Conservation (phyloP, 352 stramenopile genomes). For the Phytophthora constricta region DNA sequence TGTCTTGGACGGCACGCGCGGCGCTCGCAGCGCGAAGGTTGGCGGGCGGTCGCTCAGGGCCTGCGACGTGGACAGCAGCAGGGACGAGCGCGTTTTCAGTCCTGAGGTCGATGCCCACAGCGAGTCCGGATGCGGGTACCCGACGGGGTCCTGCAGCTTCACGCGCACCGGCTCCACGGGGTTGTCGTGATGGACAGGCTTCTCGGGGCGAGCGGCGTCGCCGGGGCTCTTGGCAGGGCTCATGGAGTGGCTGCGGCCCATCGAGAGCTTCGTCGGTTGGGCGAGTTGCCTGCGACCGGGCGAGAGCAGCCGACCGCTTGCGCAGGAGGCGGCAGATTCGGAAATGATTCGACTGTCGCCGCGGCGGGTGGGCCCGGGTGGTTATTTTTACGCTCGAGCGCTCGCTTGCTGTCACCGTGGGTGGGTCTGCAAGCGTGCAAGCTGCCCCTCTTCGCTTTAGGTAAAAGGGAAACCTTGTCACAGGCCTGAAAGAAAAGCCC, state of each 20-base stretch:
- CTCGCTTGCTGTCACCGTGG: constrained; percentile 24
- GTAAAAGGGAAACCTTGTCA: constrained; percentile 29
- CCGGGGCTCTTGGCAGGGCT: constrained; percentile 42
- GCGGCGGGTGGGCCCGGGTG: constrained; percentile 19
- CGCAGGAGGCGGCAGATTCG: constrained; percentile 49
- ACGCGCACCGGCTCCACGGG: constrained; percentile 58
- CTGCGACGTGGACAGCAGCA: constrained; percentile 56
- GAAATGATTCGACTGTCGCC: constrained; percentile 46
- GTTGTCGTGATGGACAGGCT: constrained; percentile 49
- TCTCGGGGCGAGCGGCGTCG: constrained; percentile 31
- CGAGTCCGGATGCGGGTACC: constrained; percentile 42
- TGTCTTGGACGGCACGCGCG: constrained; percentile 25
- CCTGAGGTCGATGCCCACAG: constrained; percentile 76
- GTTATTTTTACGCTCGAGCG: constrained; percentile 50
- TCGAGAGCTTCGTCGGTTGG: constrained; percentile 11
- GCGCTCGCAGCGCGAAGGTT: constrained; percentile 36
- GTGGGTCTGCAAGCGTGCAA: too few relatives aligned
- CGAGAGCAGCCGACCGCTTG: constrained; percentile 35
- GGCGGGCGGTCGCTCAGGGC: constrained; percentile 25
- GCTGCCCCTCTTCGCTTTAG: constrained; percentile 18
- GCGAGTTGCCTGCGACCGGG: constrained; percentile 14
- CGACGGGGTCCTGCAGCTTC: constrained; percentile 60
- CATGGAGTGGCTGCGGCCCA: constrained; percentile 54
- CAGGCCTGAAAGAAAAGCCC: constrained; percentile 22
- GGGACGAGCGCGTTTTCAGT: constrained; percentile 47